Evolutionary conservation across 208 protist genomes (phyloP).

Genomic region (Acanthamoeba royreba): DNA sequence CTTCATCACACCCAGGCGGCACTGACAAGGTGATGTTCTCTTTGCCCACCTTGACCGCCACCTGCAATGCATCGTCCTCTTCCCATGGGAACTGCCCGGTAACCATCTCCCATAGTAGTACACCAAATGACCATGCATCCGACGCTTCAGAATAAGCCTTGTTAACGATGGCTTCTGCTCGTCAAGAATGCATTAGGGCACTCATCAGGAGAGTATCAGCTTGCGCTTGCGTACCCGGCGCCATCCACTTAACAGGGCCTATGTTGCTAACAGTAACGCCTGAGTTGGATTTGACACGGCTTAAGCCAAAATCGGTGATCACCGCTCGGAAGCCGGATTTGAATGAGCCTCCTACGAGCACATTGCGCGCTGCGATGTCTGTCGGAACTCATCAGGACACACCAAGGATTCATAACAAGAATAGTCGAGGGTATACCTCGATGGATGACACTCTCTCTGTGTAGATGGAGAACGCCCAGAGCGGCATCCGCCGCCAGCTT

Average conservation of each 20-base stretch:
- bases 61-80: neutral
- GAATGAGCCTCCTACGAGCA: neutral
- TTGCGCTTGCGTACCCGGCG: neutral
- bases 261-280: neutral
- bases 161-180: neutral
- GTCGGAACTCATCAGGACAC: neutral
- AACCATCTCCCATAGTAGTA: constrained; percentile 46
- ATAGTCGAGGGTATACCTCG: neutral
- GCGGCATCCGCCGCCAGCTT: constrained; percentile 27
- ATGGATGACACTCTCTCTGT: constrained; percentile 33
- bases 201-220: no score
- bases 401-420: neutral
- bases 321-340: neutral
- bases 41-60: constrained; percentile 35
- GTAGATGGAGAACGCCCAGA: constrained; percentile 18
- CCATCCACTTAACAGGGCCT: constrained; percentile 47
- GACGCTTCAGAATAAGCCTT: constrained; percentile 43
- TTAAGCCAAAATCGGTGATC: constrained; percentile 41
- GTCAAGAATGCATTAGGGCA: no score
- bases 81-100: constrained; percentile 19
- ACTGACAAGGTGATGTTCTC: neutral
- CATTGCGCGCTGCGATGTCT: constrained; percentile 44
- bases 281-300: neutral
- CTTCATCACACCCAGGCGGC: neutral
- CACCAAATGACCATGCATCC: constrained; percentile 44